Base-by-base conservation (phyloP, 768 basidiomycete genomes). In the Naganishia randhawae region DNA sequence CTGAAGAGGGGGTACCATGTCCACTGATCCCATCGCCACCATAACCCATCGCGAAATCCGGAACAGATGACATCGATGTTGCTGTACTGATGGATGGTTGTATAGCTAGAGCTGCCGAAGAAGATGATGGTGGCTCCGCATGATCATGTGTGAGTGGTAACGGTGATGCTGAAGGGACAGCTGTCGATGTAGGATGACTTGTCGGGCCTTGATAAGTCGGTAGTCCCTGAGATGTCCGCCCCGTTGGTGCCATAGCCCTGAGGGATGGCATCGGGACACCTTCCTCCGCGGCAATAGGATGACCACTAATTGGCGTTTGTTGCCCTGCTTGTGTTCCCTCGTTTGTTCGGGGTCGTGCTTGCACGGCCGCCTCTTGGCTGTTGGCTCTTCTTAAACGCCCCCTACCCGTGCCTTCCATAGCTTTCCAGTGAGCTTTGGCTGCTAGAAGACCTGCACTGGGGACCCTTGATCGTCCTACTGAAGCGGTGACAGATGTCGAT, bases 11-110 rank as follows among this genome's bases (percentile, higher is more conserved):
- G 29, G 68, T 13, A 25, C 54, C 51, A 29, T 69, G 27, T 13
- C 72, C 72, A 17, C 69, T 68, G 64, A 72, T 73, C 1, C 74
- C 72, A 63, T 74, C 72, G 13, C 70, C 74, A 14, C 69, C 72
- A n/a, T 65, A 33, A 50, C 72, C 75, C 3, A 3, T 29, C 7
- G 72, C 73, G 63, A 72, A 76, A 63, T 74, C 75, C 22, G 73
- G 72, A 0, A 75, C 65, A 19, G 25, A 29, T 19, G 35, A 25
- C 41, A 16, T 68, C 1, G 48, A 22, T 16, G 19, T 33, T 6
- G 32, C 33, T 32, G 65, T 19, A 45, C 13, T 37, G 31, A 27
- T 66, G 61, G 41, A 39, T 39, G 32, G 64, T n/a, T 17, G 53
- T 29, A n/a, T n/a, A 16, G 54, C 25, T 29, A 50, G 48, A 16